These are phyloP conservation scores for Phytophthora colocasiae DNA, from an alignment of 352 stramenopile species.

Conservation along the genomic window DNA sequence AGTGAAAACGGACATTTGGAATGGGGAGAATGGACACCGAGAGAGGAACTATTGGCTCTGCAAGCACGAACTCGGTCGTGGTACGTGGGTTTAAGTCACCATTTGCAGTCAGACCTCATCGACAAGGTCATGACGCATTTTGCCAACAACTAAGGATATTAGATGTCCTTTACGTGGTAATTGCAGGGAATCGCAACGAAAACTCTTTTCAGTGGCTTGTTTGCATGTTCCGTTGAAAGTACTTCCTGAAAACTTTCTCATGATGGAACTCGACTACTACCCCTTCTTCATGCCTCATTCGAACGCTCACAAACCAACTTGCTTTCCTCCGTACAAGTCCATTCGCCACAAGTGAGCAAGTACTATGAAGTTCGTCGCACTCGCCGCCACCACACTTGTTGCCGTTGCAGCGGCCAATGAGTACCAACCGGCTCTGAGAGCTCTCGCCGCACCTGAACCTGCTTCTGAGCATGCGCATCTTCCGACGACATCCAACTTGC, in stretches of 20 bases:
- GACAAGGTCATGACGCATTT: constrained; percentile 50
- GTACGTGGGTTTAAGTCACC: constrained; percentile 47
- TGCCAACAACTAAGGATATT: background rate
- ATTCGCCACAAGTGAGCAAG: too few relatives aligned
- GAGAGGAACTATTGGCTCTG: constrained; percentile 41
- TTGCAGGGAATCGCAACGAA: too few relatives aligned
- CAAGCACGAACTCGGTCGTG: constrained; percentile 44
- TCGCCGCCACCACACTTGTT: too few relatives aligned
- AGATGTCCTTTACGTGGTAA: too few relatives aligned
- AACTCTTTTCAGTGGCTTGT: too few relatives aligned
- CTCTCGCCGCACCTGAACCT: constrained; percentile 7
- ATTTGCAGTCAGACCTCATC: constrained; percentile 56
- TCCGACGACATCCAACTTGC: background rate
- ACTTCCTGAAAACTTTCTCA: too few relatives aligned
- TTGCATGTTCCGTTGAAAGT: too few relatives aligned
- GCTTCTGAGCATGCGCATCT: background rate
- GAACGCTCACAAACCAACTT: too few relatives aligned
- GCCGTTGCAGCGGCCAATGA: too few relatives aligned
- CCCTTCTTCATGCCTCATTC: background rate
- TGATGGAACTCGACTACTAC: background rate
- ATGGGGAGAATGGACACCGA: constrained; percentile 37
- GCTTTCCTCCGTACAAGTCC: too few relatives aligned
- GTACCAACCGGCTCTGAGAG: constrained; percentile 7
- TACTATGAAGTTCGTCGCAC: too few relatives aligned
- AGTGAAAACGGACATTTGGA: constrained; percentile 5